These are phyloP conservation scores for Ophioceras dolichostomum DNA, from an alignment of 2,329 filamentous ascomycete genomes.

Conservation along the genomic window DNA sequence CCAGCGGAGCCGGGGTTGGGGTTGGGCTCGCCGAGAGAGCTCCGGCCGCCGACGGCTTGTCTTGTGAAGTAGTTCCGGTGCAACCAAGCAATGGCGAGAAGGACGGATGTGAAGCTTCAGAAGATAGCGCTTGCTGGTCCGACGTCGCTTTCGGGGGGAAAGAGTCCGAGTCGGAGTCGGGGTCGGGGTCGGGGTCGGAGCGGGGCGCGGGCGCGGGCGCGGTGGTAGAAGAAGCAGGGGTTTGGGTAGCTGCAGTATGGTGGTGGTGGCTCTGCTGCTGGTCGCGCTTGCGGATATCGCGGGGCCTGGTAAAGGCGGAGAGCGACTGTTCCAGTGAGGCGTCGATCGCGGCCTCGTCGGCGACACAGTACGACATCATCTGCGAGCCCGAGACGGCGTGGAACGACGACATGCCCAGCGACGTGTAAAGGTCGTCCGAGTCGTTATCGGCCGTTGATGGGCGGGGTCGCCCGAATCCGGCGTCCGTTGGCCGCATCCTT, in stretches of 20 bases:
- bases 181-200: background rate
- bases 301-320: slow-evolving; percentile 3
- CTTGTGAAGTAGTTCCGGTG: no score
- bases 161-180: background rate
- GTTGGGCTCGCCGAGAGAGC: slow-evolving; percentile 1
- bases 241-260: slow-evolving; percentile 9
- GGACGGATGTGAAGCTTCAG: no score
- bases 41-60: background rate
- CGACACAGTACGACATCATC: slow-evolving; percentile 35
- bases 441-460: slow-evolving; percentile 23
- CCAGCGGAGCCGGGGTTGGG: background rate
- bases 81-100: no score
- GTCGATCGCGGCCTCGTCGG: slow-evolving; percentile 34
- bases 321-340: slow-evolving; percentile 19
- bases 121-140: no score
- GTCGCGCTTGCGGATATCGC: slow-evolving; percentile 1
- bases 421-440: slow-evolving; percentile 9
- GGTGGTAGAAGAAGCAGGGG: background rate
- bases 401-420: slow-evolving; percentile 9
- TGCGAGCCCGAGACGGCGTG: slow-evolving; percentile 19
- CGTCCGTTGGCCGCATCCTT: slow-evolving; percentile 31
- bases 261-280: background rate
- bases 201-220: background rate
- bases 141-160: no score
- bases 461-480: slow-evolving; percentile 22